Conservation (phyloP, 73 alveolate genomes). For the Blepharisma stoltei region DNA sequence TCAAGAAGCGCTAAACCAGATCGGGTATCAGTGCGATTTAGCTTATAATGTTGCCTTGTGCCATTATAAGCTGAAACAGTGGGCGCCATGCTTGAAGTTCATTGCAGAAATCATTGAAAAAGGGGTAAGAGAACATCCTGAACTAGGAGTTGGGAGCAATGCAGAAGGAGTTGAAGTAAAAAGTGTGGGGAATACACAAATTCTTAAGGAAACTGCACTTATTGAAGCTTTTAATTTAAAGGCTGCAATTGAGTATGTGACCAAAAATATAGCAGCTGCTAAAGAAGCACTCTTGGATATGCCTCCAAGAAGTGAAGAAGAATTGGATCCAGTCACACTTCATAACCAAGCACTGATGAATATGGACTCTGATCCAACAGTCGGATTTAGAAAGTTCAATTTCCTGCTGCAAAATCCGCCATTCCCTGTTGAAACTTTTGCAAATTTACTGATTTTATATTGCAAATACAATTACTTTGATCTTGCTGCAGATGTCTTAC, state of each 20-base stretch:
- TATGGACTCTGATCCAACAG: slow-evolving; percentile 96
- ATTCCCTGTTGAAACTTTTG: slow-evolving; percentile 98
- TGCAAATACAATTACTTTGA: slow-evolving; percentile 97
- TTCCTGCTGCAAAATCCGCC: slow-evolving; percentile 76
- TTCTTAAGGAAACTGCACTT: slow-evolving; percentile 94
- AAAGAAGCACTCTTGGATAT: slow-evolving; percentile 98
- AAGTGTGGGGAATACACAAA: slow-evolving; percentile 96
- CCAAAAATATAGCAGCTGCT: slow-evolving; percentile 95
- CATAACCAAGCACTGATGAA: slow-evolving; percentile 97
- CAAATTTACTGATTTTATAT: slow-evolving; percentile 91
- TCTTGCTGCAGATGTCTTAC: slow-evolving; percentile 92
- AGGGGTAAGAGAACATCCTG: slow-evolving; percentile 99
- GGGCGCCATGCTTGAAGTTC: slow-evolving; percentile 89
- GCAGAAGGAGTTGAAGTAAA: slow-evolving; percentile 94
- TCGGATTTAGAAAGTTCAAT: slow-evolving; percentile 82
- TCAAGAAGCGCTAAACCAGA: slow-evolving; percentile 87
- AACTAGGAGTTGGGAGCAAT: slow-evolving; percentile 95
- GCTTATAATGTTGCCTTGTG: slow-evolving; percentile 99
- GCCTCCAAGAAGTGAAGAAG: slow-evolving; percentile 99
- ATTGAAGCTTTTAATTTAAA: slow-evolving; percentile 98
- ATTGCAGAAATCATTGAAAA: slow-evolving; percentile 98
- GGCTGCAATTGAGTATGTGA: slow-evolving; percentile 91
- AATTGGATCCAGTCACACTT: slow-evolving; percentile 98
- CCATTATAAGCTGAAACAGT: slow-evolving; percentile 89
- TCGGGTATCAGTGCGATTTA: slow-evolving; percentile 89